Conservation (phyloP, 1,139 yeast genomes). For the Petasospora rhodanensis region DNA sequence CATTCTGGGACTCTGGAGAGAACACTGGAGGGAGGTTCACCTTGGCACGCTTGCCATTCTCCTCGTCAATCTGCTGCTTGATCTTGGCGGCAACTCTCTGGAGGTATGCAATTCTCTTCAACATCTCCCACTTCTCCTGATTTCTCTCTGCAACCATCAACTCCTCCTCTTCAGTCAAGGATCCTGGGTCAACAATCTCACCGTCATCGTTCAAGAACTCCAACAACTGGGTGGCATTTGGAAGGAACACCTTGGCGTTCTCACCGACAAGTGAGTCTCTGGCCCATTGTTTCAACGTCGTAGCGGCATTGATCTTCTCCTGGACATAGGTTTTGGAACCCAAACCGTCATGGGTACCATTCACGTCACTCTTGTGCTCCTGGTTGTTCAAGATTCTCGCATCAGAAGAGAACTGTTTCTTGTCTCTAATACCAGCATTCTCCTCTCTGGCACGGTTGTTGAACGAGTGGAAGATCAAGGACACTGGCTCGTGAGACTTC, state of each 20-base stretch:
- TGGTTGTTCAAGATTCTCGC: slow-evolving; percentile 68
- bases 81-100: slow-evolving; percentile 37
- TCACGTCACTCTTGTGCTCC: slow-evolving; percentile 65
- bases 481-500: slow-evolving; percentile 16
- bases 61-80: slow-evolving; percentile 23
- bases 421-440: slow-evolving; percentile 78
- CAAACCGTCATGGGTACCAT: slow-evolving; percentile 72
- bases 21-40: slow-evolving; percentile 16
- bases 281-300: slow-evolving; percentile 53
- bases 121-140: slow-evolving; percentile 59
- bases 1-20: background rate
- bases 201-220: slow-evolving; percentile 50
- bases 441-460: slow-evolving; percentile 88
- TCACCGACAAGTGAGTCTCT: slow-evolving; percentile 39
- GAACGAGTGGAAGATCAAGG: slow-evolving; percentile 56
- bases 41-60: slow-evolving; percentile 21
- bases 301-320: slow-evolving; percentile 50
- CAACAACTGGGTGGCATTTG: slow-evolving; percentile 51
- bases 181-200: slow-evolving; percentile 27
- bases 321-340: slow-evolving; percentile 36
- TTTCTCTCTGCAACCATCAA: slow-evolving; percentile 41
- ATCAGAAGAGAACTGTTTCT: slow-evolving; percentile 76
- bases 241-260: slow-evolving; percentile 44
- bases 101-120: slow-evolving; percentile 64
- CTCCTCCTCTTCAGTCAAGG: slow-evolving; percentile 39